Evolutionary conservation across 179 eudicot species (phyloP), one percentile per base, ranked within the genome.

Genomic region (Silene noctiflora): DNA sequence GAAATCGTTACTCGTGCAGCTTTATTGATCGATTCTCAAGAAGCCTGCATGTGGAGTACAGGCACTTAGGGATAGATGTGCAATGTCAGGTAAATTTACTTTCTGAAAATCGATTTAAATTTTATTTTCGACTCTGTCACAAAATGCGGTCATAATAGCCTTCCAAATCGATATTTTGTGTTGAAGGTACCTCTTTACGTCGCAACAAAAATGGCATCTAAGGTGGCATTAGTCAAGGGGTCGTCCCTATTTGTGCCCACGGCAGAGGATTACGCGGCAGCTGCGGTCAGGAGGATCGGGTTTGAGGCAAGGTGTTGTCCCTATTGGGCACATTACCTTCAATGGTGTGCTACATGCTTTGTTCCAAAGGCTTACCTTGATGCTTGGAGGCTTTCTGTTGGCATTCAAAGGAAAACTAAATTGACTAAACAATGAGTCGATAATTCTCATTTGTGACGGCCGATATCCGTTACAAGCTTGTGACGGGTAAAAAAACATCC

Each of bases 21-120:
- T 87, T 83, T 58, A 64, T 87, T 48, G 91, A 88, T 81, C 84
- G 84, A 63, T 68, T 90, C 8, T 87, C 94, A 39, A 87, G 88
- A 81, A 74, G 89, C 63, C 71, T 88, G 2, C 70, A 87, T 63
- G 86, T 85, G 65, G 96, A 89, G 81, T 91, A 89, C 82, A 89
- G 85, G 71, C 67, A 62, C 0, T 29, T n/a, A 3, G 96, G 96
- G 42, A 86, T 91, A 20, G 81, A 88, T 75, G 91, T 91, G 20
- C 96, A 91, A 67, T 91, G 93, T 61, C 93, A 91, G 90, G 96
- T 90, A 78, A 44, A 7, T 25, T 9, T 31, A 72, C 11, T 55
- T 13, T 55, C 7, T 6, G 1, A 14, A 17, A 55, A 55, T 14
- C 59, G 51, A 44, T 44, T 44, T 44, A 10, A 10, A 44, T 44